phyloP scores from a whole-genome alignment of 257 asterid species.

The Voacanga thouarsii region DNA sequence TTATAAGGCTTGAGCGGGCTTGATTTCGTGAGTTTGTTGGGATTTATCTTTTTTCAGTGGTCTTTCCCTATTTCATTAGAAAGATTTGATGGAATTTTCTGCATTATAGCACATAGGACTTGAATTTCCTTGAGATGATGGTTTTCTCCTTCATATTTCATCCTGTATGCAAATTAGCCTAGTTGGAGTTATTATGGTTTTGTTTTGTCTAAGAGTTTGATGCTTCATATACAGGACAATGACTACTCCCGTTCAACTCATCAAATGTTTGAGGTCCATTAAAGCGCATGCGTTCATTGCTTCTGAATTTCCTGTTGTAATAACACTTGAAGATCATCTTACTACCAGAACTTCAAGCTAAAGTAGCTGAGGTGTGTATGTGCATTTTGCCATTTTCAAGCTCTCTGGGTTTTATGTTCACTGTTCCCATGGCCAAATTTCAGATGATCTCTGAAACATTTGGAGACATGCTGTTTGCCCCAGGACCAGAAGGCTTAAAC shows the following conservation, averaged over 20 bases:
- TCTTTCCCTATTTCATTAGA: background rate
- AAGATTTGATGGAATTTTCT: background rate
- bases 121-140: background rate
- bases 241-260: slow-evolving; percentile 65
- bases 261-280: slow-evolving; percentile 74
- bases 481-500: slow-evolving; percentile 41
- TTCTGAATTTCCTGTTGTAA: slow-evolving; percentile 69
- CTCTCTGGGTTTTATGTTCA: slow-evolving; percentile 8
- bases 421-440: slow-evolving; percentile 24
- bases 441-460: slow-evolving; percentile 79
- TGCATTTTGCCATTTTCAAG: slow-evolving; percentile 4
- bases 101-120: background rate
- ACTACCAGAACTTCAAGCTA: slow-evolving; percentile 66
- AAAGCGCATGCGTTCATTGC: slow-evolving; percentile 64
- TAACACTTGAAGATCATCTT: slow-evolving; percentile 84
- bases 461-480: slow-evolving; percentile 58
- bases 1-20: background rate
- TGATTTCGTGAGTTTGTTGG: background rate
- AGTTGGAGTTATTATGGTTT: background rate
- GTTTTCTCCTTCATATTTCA: background rate
- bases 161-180: background rate
- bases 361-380: slow-evolving; percentile 60
- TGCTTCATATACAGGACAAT: slow-evolving; percentile 49
- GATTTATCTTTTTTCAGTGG: background rate
- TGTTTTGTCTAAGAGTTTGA: slow-evolving; percentile 1